Evolutionary conservation across 2,329 filamentous ascomycete species (phyloP).

Genomic region (Fusarium falciforme): DNA sequence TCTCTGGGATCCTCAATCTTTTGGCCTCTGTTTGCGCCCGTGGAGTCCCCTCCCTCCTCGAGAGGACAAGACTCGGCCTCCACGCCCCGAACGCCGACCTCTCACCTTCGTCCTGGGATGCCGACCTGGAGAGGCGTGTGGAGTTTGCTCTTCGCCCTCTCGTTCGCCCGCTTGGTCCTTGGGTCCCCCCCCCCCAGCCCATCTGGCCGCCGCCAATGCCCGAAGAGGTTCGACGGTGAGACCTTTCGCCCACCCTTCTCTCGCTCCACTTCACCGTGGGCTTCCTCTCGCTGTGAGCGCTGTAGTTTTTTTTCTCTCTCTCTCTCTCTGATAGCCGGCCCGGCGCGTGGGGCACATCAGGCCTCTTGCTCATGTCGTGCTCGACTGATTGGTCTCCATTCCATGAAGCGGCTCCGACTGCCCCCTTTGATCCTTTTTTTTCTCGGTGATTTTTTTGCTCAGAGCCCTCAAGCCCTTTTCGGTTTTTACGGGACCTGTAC

Average conservation of each 20-base stretch:
- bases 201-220: constrained; percentile 32
- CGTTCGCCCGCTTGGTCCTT: constrained; percentile 37
- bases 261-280: constrained; percentile 39
- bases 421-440: constrained; percentile 17
- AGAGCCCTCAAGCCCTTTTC: constrained; percentile 6
- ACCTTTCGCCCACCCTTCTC: constrained; percentile 40
- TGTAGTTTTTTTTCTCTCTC: constrained; percentile 1
- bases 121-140: constrained; percentile 20
- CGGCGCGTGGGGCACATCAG: constrained; percentile 47
- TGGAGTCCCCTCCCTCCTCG: background rate
- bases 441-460: constrained; percentile 9
- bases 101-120: constrained; percentile 26
- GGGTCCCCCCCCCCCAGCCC: constrained; percentile 1
- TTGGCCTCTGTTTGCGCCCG: constrained; percentile 5
- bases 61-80: constrained; percentile 29
- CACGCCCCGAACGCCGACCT: constrained; percentile 40
- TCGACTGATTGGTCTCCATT: constrained; percentile 50
- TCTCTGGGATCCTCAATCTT: constrained; percentile 6
- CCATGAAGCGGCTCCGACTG: constrained; percentile 36
- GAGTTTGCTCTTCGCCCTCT: constrained; percentile 8
- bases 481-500: constrained; percentile 9
- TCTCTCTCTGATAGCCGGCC: constrained; percentile 34
- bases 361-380: constrained; percentile 42
- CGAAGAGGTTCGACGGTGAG: constrained; percentile 42
- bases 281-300: constrained; percentile 13